A percentile compares a stretch with the other conserved stretches of the same genome.
Conservation (phyloP, 495 filamentous ascomycete genomes). For the Penicillium antarcticum region DNA sequence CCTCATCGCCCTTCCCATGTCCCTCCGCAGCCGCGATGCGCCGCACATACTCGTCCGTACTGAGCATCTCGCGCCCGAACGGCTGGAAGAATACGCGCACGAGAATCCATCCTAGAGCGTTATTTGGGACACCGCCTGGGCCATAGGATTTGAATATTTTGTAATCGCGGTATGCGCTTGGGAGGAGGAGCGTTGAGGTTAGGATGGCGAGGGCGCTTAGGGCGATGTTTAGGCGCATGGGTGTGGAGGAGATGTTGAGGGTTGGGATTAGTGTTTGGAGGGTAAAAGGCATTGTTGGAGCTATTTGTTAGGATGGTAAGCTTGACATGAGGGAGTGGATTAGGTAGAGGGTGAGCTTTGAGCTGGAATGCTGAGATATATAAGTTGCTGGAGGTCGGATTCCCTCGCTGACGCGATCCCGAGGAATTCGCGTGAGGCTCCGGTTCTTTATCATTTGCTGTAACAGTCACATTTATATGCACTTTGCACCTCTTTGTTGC, state of each 20-base stretch:
- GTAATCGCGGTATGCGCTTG: constrained; percentile 33
- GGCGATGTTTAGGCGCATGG: constrained; percentile 11
- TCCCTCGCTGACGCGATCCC: constrained; percentile 1
- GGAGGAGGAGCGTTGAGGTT: constrained; percentile 20
- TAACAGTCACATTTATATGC: too few species aligned
- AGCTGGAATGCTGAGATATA: background rate
- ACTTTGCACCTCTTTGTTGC: too few species aligned
- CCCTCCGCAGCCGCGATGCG: constrained; percentile 27
- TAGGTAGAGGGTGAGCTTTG: background rate
- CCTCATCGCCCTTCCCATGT: constrained; percentile 20
- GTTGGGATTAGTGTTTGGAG: constrained; percentile 9
- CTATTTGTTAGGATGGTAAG: background rate
- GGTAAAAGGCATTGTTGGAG: constrained; percentile 13
- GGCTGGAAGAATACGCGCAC: constrained; percentile 27
- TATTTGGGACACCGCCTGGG: constrained; percentile 31
- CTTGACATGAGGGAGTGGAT: background rate
- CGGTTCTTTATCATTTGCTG: background rate
- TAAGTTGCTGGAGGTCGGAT: too few species aligned
- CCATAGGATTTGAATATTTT: constrained; percentile 30
- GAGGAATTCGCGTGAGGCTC: background rate
- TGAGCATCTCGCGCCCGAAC: constrained; percentile 29
- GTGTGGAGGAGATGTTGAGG: constrained; percentile 9
- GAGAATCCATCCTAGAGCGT: constrained; percentile 32
- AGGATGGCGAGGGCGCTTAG: constrained; percentile 21
- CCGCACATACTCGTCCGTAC: constrained; percentile 25